Conservation (phyloP, 1,284 basidiomycete genomes). For the Kalmanozyma brasiliensis region DNA sequence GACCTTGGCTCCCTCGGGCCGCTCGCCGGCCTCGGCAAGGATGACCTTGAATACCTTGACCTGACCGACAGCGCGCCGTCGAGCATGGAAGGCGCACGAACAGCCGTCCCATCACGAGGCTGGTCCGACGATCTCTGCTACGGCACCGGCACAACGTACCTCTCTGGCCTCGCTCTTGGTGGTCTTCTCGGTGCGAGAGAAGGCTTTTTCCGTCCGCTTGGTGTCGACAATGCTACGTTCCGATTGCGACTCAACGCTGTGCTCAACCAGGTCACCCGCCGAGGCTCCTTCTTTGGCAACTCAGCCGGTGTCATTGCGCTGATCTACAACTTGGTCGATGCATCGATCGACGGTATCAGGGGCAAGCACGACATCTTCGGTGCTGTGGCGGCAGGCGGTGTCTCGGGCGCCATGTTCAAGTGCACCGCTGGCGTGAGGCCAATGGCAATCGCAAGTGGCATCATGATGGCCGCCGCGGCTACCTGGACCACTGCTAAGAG, state of each 20-base stretch:
- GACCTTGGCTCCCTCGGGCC: slow-evolving; percentile 82
- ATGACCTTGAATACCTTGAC: slow-evolving; percentile 68
- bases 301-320: slow-evolving; percentile 96
- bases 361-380: slow-evolving; percentile 91
- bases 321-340: slow-evolving; percentile 96
- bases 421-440: slow-evolving; percentile 92
- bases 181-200: slow-evolving; percentile 96
- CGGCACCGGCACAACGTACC: slow-evolving; percentile 98
- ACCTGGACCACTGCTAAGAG: slow-evolving; percentile 76
- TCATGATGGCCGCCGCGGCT: slow-evolving; percentile 88
- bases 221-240: slow-evolving; percentile 70
- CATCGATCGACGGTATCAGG: slow-evolving; percentile 85
- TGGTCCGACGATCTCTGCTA: slow-evolving; percentile 99
- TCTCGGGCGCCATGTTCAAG: slow-evolving; percentile 92
- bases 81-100: slow-evolving; percentile 64
- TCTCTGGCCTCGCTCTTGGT: slow-evolving; percentile 91
- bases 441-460: slow-evolving; percentile 84
- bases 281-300: slow-evolving; percentile 98
- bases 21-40: slow-evolving; percentile 60
- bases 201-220: slow-evolving; percentile 83
- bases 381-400: slow-evolving; percentile 88
- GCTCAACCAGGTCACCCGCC: slow-evolving; percentile 93
- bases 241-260: slow-evolving; percentile 94
- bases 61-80: slow-evolving; percentile 64
- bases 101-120: slow-evolving; percentile 74